phyloP scores from a whole-genome alignment of 140 eudicot species.

The Oenanthe javanica region DNA sequence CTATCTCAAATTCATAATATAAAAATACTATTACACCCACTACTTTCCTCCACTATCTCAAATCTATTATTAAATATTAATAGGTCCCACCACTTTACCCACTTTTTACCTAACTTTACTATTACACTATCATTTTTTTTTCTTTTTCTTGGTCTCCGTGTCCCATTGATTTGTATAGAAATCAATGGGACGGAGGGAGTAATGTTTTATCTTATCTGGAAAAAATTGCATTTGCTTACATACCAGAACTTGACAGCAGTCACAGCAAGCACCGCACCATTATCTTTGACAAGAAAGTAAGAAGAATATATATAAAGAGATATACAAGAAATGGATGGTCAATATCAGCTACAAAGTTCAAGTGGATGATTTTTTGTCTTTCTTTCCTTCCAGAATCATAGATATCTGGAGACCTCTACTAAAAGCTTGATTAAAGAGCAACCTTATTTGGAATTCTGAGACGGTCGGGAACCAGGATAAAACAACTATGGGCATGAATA shows the following conservation, averaged over 20 bases:
- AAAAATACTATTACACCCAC: no score
- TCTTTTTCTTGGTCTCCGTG: no score
- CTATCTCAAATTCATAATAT: no score
- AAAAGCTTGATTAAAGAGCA: slow-evolving; percentile 10
- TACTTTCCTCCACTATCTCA: no score
- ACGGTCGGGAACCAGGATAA: slow-evolving; percentile 10
- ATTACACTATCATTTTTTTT: no score
- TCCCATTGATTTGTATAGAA: no score
- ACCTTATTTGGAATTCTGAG: slow-evolving; percentile 10
- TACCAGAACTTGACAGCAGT: neutral
- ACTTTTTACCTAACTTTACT: no score
- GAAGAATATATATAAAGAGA: neutral
- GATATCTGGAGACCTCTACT: slow-evolving; percentile 13
- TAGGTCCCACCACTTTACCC: no score
- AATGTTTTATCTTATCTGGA: neutral
- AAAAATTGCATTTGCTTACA: neutral
- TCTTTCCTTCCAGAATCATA: slow-evolving; percentile 5
- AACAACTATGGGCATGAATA: slow-evolving; percentile 5
- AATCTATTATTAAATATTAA: no score
- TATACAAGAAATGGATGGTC: neutral
- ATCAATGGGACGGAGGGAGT: no score
- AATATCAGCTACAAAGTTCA: neutral
- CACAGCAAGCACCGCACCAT: neutral
- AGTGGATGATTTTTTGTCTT: slow-evolving; percentile 6
- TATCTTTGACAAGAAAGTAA: neutral